These are phyloP conservation scores for Clarireedia paspali DNA, from an alignment of 2,329 filamentous ascomycete genomes.

Conservation along the genomic window DNA sequence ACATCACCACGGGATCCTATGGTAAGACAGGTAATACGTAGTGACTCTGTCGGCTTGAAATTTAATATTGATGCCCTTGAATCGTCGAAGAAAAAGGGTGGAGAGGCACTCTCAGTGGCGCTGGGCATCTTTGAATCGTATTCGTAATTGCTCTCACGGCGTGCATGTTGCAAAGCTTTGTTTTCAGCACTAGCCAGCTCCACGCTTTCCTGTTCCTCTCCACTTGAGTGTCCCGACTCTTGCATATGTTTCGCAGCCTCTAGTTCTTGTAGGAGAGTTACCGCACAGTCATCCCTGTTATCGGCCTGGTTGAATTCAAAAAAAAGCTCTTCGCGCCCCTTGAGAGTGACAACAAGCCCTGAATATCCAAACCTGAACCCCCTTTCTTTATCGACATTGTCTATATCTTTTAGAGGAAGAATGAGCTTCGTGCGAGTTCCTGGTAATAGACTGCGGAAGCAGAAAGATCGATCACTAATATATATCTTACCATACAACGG, in stretches of 20 bases:
- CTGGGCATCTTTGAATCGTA: conserved; percentile 45
- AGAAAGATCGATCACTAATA: conserved; percentile 78
- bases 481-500: conserved; percentile 97
- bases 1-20: conserved; percentile 95
- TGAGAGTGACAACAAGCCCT: conserved; percentile 85
- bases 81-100: conserved; percentile 83
- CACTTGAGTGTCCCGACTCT: conserved; percentile 59
- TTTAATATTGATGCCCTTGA: conserved; percentile 79
- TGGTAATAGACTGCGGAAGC: conserved; percentile 84
- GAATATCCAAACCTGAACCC: conserved; percentile 89
- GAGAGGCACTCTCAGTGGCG: conserved; percentile 46
- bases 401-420: conserved; percentile 80
- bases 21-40: conserved; percentile 86
- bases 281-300: conserved; percentile 78
- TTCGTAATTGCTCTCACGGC: conserved; percentile 44
- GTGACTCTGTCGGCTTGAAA: conserved; percentile 74
- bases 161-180: conserved; percentile 69
- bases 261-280: conserved; percentile 70
- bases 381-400: conserved; percentile 91
- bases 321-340: conserved; percentile 90
- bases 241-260: conserved; percentile 64
- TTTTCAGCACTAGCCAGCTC: conserved; percentile 74
- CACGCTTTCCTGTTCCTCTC: conserved; percentile 62
- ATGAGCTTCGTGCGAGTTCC: conserved; percentile 90
- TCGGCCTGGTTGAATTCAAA: conserved; percentile 82